A percentile compares a stretch with the other conserved stretches of the same genome.
These are phyloP conservation scores for Penicillium atrosanguineum DNA, from an alignment of 495 filamentous ascomycete genomes.

Conservation along the genomic window DNA sequence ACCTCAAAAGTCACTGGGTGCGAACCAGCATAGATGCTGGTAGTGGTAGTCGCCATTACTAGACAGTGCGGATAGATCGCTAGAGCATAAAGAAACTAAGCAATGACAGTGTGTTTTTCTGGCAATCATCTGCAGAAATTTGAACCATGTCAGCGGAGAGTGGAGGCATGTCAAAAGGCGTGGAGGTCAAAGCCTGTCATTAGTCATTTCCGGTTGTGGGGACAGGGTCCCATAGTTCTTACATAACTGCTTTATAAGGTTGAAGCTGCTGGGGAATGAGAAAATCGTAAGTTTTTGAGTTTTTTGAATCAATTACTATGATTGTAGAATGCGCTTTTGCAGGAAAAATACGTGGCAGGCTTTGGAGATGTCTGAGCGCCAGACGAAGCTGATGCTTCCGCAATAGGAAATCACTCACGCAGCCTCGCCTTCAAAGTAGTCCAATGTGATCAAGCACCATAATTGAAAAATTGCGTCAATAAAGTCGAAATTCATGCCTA, in stretches of 20 bases:
- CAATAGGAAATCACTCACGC: not conserved
- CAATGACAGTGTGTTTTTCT: not conserved
- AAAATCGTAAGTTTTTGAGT: too few species aligned
- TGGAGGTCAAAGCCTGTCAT: not conserved
- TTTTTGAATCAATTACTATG: too few species aligned
- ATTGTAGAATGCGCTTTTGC: not conserved
- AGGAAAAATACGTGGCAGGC: not conserved
- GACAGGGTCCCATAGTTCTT: not conserved
- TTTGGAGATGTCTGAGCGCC: not conserved
- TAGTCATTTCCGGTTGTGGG: conserved; percentile 5
- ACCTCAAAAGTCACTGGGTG: not conserved
- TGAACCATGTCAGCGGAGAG: not conserved
- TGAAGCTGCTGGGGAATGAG: not conserved
- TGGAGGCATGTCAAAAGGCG: not conserved
- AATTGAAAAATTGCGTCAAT: too few species aligned
- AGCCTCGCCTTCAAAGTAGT: not conserved
- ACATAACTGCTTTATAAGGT: not conserved
- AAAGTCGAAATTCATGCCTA: too few species aligned
- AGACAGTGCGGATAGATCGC: not conserved
- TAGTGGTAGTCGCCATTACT: conserved; percentile 2
- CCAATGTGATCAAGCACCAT: too few species aligned
- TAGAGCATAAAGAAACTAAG: not conserved
- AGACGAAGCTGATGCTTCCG: not conserved
- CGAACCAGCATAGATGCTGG: not conserved
- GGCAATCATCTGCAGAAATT: not conserved